phyloP scores from a whole-genome alignment of 176 grass and related monocot genomes.

The Pharus latifolius region DNA sequence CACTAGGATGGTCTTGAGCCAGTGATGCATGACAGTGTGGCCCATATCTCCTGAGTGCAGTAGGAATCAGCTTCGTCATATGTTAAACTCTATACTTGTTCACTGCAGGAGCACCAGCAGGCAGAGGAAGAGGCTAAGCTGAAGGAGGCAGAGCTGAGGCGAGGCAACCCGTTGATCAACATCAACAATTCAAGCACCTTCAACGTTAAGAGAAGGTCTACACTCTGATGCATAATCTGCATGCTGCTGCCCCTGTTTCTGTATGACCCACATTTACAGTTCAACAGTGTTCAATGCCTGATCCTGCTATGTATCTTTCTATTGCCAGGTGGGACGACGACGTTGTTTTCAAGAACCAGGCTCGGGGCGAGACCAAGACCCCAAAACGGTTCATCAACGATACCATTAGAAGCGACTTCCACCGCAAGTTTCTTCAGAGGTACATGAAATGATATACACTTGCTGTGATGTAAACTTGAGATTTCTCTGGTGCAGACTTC shows the following conservation, averaged over 20 bases:
- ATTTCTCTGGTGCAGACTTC: too few species aligned
- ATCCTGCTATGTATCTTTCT: neutral
- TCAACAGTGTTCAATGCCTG: too few species aligned
- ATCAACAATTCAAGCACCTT: constrained; percentile 69
- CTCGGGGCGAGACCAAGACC: constrained; percentile 76
- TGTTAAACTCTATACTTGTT: neutral
- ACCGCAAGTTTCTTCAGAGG: constrained; percentile 90
- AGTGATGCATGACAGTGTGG: too few species aligned
- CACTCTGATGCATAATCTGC: too few species aligned
- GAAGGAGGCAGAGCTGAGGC: constrained; percentile 88
- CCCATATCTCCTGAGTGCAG: too few species aligned
- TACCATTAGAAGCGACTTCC: constrained; percentile 92
- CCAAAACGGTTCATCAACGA: constrained; percentile 93
- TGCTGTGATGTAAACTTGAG: too few species aligned
- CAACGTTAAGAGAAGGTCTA: constrained; percentile 87
- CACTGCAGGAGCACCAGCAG: constrained; percentile 49
- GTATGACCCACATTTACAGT: too few species aligned
- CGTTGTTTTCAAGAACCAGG: constrained; percentile 94
- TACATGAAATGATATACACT: constrained; percentile 99
- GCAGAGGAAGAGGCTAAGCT: constrained; percentile 85
- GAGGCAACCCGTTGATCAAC: constrained; percentile 82
- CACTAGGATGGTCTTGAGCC: too few species aligned
- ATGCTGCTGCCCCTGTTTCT: too few species aligned
- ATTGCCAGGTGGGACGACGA: constrained; percentile 81
- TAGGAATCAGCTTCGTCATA: too few species aligned